A percentile compares a stretch with the other conserved stretches of the same genome.
Conservation (phyloP, 106 monocot species). For the Dioscorea zingiberensis region DNA sequence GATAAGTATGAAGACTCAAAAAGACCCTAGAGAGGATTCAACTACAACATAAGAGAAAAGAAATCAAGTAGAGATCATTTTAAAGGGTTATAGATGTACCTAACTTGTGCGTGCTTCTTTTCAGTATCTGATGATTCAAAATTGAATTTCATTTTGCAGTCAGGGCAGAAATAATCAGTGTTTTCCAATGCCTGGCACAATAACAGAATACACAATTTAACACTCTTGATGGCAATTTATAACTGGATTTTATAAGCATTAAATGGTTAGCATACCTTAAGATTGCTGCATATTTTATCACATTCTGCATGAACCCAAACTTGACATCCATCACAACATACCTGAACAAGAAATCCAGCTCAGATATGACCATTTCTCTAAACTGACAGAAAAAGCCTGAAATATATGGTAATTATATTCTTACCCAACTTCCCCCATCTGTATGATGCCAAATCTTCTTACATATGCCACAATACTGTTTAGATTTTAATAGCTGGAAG, state of each 20-base stretch:
- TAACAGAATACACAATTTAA: not conserved
- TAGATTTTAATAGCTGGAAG: slow-evolving; percentile 67
- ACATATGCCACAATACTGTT: slow-evolving; percentile 94
- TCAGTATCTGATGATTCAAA: slow-evolving; percentile 34
- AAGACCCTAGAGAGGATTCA: not conserved
- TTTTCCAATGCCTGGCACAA: slow-evolving; percentile 56
- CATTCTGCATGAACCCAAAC: slow-evolving; percentile 97
- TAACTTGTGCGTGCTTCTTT: slow-evolving; percentile 31
- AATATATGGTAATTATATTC: slow-evolving; percentile 1
- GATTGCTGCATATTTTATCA: slow-evolving; percentile 39
- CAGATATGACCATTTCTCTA: too few relatives aligned
- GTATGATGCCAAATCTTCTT: slow-evolving; percentile 92
- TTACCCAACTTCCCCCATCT: slow-evolving; percentile 81
- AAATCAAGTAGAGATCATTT: not conserved
- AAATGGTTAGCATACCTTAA: slow-evolving; percentile 38
- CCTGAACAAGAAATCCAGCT: slow-evolving; percentile 23
- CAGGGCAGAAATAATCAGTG: slow-evolving; percentile 74
- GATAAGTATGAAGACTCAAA: slow-evolving; percentile 8
- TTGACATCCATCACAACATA: slow-evolving; percentile 81
- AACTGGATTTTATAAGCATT: not conserved
- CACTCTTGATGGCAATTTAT: not conserved
- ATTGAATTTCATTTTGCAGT: slow-evolving; percentile 65
- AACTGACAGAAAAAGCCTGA: too few relatives aligned
- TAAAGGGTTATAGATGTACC: slow-evolving; percentile 13
- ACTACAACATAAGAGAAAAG: not conserved